Evolutionary conservation across 257 asterid species (phyloP), one percentile per base, ranked within the genome.

Genomic region (Solanum bulbocastanum): DNA sequence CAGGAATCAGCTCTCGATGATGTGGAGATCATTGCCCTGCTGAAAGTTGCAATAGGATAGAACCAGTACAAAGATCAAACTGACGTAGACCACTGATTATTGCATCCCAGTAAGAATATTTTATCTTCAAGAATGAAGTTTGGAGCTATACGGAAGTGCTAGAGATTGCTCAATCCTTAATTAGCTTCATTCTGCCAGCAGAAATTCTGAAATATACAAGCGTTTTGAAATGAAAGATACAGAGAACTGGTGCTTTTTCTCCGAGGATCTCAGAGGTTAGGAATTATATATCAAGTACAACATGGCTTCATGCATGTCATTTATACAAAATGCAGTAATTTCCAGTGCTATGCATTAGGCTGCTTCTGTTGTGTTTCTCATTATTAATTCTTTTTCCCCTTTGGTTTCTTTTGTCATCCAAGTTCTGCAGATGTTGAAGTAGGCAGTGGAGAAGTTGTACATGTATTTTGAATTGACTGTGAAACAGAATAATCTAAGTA

Each of bases 21-120:
- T 84, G 92, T 90, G 5, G 98, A 94, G 92, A 94, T 96, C 71
- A 91, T 93, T 52, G 92, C 97, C 81, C 93, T 94, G 85, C 88
- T 94, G 90, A 97, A 94, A 92, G 89, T 81, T 46, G 89, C 92
- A 83, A 90, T 84, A 46, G 91, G 97, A 94, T 93, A 93, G 93
- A 89, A 81, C 85, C 68, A 27, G 2, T 2, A 81, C 68, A 44
- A 46, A 27, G 66, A 81, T 81, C 68, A 81, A 33, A 18, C 66
- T 10, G 42, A 81, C 68, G 66, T 79, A 79, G 25, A 44, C 65
- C 8, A 13, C 66, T 81, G 15, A 81, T 10, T 15, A 27, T 27
- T 81, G 65, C 68, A 81, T 79, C 22, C 6, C 33, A 11, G 35
- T 75, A 11, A 23, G 7, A 27, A 27, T 75, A 23, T 23, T 39